Evolutionary conservation across 306 rosid species (phyloP).

Genomic region (Vicia villosa): DNA sequence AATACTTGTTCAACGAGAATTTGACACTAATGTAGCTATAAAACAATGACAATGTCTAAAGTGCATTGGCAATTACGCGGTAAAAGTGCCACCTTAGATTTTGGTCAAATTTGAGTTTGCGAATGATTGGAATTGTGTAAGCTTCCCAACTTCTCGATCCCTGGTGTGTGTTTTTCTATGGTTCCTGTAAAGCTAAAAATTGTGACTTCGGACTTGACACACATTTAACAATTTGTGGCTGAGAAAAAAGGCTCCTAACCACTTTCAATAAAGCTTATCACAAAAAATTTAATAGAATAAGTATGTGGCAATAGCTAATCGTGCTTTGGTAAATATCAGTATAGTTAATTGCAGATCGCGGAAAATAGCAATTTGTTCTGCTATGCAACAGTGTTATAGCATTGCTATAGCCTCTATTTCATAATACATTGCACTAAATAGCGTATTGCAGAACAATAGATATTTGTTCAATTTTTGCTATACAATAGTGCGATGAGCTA

Average conservation of each 20-base stretch:
- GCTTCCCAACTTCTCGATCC: background rate
- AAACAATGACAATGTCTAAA: background rate
- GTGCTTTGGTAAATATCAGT: background rate
- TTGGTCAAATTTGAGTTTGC: constrained; percentile 12
- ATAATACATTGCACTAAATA: no score
- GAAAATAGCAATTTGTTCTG: no score
- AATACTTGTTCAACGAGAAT: background rate
- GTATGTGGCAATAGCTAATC: background rate
- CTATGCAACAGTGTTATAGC: no score
- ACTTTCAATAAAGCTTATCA: constrained; percentile 12
- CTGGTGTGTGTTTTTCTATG: background rate
- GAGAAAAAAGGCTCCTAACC: constrained; percentile 7
- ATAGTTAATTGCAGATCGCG: no score
- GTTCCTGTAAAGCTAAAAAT: background rate
- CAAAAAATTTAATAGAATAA: constrained; percentile 7
- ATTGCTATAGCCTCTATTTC: no score
- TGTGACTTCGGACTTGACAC: background rate
- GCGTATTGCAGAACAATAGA: no score
- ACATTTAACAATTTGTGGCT: background rate
- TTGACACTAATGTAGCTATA: background rate
- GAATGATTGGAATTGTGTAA: background rate
- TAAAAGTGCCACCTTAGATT: constrained; percentile 1
- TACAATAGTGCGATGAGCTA: no score
- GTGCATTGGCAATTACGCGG: constrained; percentile 5
- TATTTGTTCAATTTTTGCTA: no score